Conservation (phyloP, 2,329 filamentous ascomycete genomes). For the Cyclaneusma minus region DNA sequence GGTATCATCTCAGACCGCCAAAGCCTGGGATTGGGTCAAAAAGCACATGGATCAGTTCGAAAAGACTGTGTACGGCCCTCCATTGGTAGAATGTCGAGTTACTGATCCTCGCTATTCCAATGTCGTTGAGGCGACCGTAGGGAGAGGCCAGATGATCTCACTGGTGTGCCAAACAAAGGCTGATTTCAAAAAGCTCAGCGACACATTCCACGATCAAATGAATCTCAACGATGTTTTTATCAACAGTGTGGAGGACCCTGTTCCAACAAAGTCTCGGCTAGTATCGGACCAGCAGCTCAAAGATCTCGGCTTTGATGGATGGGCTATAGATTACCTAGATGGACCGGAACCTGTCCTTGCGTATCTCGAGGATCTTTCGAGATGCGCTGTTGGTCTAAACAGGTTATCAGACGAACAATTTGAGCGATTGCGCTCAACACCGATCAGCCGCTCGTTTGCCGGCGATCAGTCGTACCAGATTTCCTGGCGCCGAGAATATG, state of each 20-base stretch:
- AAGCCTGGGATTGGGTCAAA: slow-evolving; percentile 72
- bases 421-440: slow-evolving; percentile 28
- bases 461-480: slow-evolving; percentile 49
- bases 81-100: slow-evolving; percentile 47
- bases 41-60: slow-evolving; percentile 46
- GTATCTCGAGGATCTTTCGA: too few species aligned
- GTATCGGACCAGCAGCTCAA: slow-evolving; percentile 38
- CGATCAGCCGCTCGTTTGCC: slow-evolving; percentile 54
- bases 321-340: slow-evolving; percentile 61
- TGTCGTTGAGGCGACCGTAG: slow-evolving; percentile 41
- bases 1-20: slow-evolving; percentile 45
- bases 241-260: slow-evolving; percentile 20
- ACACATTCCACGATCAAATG: slow-evolving; percentile 46
- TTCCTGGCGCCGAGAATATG: slow-evolving; percentile 65
- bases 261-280: slow-evolving; percentile 1
- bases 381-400: slow-evolving; percentile 30
- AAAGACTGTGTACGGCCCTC: slow-evolving; percentile 48
- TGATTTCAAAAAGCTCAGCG: slow-evolving; percentile 61
- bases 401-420: slow-evolving; percentile 28
- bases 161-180: slow-evolving; percentile 62
- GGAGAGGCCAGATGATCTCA: slow-evolving; percentile 33
- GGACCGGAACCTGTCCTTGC: slow-evolving; percentile 74
- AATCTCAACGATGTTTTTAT: slow-evolving; percentile 57
- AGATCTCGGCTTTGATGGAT: slow-evolving; percentile 57
- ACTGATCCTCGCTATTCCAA: slow-evolving; percentile 41